These are phyloP conservation scores for Noccaea caerulescens DNA, from an alignment of 345 rosid species.

Conservation along the genomic window DNA sequence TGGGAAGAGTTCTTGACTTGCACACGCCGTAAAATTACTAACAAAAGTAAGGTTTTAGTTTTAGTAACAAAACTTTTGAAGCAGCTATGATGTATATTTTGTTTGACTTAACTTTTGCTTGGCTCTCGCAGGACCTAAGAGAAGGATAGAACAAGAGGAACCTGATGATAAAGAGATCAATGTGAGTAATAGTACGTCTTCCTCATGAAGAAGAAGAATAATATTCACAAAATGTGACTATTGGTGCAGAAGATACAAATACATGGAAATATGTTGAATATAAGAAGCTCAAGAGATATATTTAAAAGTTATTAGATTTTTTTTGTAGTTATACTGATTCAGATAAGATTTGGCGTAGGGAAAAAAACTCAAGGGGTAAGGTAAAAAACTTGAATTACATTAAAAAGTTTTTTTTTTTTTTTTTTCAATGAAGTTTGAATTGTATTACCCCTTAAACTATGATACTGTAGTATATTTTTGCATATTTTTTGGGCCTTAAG, in stretches of 20 bases:
- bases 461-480: too few relatives aligned
- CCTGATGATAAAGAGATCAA: constrained; percentile 53
- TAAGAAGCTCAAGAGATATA: constrained; percentile 14
- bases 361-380: not conserved
- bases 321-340: constrained; percentile 24
- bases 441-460: too few relatives aligned
- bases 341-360: not conserved
- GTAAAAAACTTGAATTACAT: not conserved
- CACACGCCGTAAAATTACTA: constrained; percentile 82
- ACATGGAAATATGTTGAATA: constrained; percentile 9
- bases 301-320: not conserved
- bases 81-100: not conserved
- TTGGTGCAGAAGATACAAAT: constrained; percentile 11
- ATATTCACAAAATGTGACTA: constrained; percentile 43
- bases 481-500: too few relatives aligned
- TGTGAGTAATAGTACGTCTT: constrained; percentile 42
- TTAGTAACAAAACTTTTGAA: constrained; percentile 1
- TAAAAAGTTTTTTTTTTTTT: not conserved
- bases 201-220: constrained; percentile 51
- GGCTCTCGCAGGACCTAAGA: constrained; percentile 65
- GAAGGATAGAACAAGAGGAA: constrained; percentile 61
- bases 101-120: constrained; percentile 8
- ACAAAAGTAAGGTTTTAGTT: constrained; percentile 64
- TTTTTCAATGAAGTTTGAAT: too few relatives aligned
- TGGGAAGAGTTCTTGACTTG: constrained; percentile 91